Evolutionary conservation across 2,329 filamentous ascomycete species (phyloP).

Genomic region (Penicillium sp.): DNA sequence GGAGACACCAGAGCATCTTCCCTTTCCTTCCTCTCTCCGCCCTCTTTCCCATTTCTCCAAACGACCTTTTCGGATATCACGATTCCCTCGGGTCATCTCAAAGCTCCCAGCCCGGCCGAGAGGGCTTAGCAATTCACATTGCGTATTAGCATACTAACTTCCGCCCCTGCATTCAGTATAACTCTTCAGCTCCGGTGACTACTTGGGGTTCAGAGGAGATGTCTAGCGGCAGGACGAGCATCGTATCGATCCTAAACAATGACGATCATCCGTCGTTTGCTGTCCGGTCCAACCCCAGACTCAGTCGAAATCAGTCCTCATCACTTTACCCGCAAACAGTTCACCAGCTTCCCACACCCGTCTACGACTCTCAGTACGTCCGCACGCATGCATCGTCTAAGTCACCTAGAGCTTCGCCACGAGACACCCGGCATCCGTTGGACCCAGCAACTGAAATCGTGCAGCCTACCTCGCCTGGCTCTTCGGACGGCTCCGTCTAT

Average conservation of each 20-base stretch:
- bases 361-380: constrained; percentile 20
- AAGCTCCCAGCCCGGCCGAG: background rate
- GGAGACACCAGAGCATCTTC: constrained; percentile 7
- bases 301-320: constrained; percentile 21
- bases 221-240: constrained; percentile 32
- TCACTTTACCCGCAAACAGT: constrained; percentile 22
- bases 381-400: constrained; percentile 20
- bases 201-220: constrained; percentile 23
- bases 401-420: constrained; percentile 26
- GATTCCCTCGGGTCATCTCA: background rate
- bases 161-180: constrained; percentile 13
- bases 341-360: constrained; percentile 15
- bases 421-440: constrained; percentile 21
- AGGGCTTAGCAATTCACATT: background rate
- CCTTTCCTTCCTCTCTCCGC: constrained; percentile 4
- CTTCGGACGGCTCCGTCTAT: constrained; percentile 32
- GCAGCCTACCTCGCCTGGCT: constrained; percentile 30
- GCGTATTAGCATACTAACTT: constrained; percentile 12
- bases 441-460: constrained; percentile 25
- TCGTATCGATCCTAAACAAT: constrained; percentile 46
- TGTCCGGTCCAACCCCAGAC: constrained; percentile 33
- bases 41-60: constrained; percentile 1
- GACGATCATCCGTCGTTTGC: constrained; percentile 47
- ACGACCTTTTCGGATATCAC: background rate
- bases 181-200: constrained; percentile 16